phyloP scores from a whole-genome alignment of 1,284 basidiomycete genomes.

The Singerocomus inundabilis region DNA sequence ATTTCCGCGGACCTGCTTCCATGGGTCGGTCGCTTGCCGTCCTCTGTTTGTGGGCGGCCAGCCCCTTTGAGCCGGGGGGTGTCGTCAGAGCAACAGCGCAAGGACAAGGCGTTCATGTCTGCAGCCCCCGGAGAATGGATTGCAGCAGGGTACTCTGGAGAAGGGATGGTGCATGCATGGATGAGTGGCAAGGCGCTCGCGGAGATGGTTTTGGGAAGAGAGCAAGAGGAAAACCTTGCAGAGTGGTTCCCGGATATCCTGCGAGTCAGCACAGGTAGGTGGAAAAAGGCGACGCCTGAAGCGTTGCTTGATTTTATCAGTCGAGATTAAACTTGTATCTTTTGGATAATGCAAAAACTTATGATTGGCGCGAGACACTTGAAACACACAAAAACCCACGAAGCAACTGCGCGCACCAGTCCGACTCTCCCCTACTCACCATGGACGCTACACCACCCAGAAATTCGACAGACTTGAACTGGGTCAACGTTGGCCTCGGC shows the following conservation, averaged over 20 bases:
- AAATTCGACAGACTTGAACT: constrained; percentile 43
- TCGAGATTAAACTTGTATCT: constrained; percentile 7
- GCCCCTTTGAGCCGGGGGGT: constrained; percentile 15
- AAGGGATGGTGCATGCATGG: constrained; percentile 38
- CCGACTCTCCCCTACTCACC: not conserved
- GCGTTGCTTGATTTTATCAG: constrained; percentile 24
- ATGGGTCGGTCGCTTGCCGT: constrained; percentile 47
- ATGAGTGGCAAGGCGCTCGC: constrained; percentile 34
- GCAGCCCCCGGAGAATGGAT: constrained; percentile 48
- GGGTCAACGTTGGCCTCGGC: constrained; percentile 72
- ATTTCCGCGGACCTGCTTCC: constrained; percentile 44
- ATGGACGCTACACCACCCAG: constrained; percentile 27
- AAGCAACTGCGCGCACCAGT: no score
- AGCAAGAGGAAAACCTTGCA: constrained; percentile 33
- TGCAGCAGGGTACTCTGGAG: constrained; percentile 36
- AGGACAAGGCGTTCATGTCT: constrained; percentile 8
- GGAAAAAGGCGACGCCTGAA: constrained; percentile 42
- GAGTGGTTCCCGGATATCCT: constrained; percentile 48
- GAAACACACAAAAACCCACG: no score
- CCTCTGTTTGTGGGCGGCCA: constrained; percentile 35
- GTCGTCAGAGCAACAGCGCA: not conserved
- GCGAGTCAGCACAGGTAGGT: constrained; percentile 40
- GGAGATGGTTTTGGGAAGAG: constrained; percentile 36
- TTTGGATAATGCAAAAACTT: not conserved
- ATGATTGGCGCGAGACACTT: not conserved